Evolutionary conservation across 2,329 filamentous ascomycete genomes (phyloP), one percentile per base, ranked within the genome.

Genomic region (Fusarium sp.): DNA sequence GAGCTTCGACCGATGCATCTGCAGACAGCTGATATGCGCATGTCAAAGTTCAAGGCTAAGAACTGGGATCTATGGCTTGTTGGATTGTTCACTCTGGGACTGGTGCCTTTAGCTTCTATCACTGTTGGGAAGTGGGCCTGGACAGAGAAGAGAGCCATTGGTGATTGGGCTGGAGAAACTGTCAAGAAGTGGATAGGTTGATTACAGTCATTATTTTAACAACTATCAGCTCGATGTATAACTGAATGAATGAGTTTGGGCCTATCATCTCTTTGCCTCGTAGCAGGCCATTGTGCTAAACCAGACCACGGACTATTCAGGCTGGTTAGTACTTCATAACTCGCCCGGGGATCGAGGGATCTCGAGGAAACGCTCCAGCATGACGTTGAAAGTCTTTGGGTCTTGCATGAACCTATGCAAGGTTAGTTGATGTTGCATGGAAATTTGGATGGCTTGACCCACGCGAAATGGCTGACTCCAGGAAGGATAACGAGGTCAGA

Each of bases 11-110:
- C 81, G 7, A 83, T 83, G 80, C 82, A 84, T 64, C 72, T 84
- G n/a, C 80, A 84, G 72, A 84, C 82, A 13, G 82, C 83, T 0
- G 81, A 84, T 68, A 78, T 77, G 65, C 76, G 83, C 22, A 84
- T 84, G 81, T 76, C 81, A 1, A 35, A 50, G 5, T 83, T 77
- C 71, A 80, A 79, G 59, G 80, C 79, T 12, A 76, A 73, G 42
- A 84, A 84, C 62, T 81, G 76, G 81, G 82, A 84, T 35, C 59
- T 83, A 69, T 72, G 65, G 69, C 31, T 69, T 7, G 53, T 50
- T 46, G 31, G 60, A 5, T 29, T 63, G 5, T n/a, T 63, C 9
- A 55, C 31, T 18, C 7, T 47, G 7, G 50, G 59, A 6, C 14
- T 62, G 7, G 49, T 62, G 5, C 41, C 59, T 38, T 41, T 62